Evolutionary conservation across 2,329 filamentous ascomycete species (phyloP).

Genomic region (Aspergillus intermedius): DNA sequence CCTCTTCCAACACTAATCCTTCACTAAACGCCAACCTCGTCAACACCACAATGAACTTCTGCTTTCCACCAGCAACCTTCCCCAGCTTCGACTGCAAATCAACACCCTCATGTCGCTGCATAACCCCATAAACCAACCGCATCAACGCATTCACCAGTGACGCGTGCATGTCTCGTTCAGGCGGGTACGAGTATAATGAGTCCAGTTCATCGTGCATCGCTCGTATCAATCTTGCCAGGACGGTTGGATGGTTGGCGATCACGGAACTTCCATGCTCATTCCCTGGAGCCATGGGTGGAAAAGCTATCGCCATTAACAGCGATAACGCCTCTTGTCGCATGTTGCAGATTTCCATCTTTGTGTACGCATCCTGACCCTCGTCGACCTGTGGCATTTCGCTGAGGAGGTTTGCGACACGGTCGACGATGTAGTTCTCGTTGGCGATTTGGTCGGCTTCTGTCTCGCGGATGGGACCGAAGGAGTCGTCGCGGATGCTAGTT

Average conservation of each 20-base stretch:
- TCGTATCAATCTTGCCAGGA: conserved; percentile 67
- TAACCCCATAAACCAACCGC: conserved; percentile 55
- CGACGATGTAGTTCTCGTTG: conserved; percentile 46
- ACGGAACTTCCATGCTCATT: conserved; percentile 52
- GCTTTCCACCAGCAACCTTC: conserved; percentile 63
- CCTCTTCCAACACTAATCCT: conserved; percentile 67
- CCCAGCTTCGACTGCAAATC: conserved; percentile 67
- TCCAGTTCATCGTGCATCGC: conserved; percentile 68
- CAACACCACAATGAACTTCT: conserved; percentile 75
- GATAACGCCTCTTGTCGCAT: conserved; percentile 41
- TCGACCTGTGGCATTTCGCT: conserved; percentile 46
- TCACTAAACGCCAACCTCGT: conserved; percentile 82
- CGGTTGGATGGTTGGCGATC: conserved; percentile 61
- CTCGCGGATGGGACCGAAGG: conserved; percentile 49
- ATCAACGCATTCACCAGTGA: conserved; percentile 54
- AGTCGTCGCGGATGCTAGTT: conserved; percentile 47
- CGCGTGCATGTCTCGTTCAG: conserved; percentile 42
- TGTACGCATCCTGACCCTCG: conserved; percentile 37
- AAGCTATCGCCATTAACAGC: conserved; percentile 37
- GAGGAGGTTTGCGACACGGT: conserved; percentile 52
- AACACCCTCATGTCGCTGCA: conserved; percentile 50
- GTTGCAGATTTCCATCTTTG: conserved; percentile 31
- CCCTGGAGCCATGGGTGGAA: conserved; percentile 53
- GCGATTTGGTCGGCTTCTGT: conserved; percentile 33
- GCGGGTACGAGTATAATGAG: conserved; percentile 49